Conservation (phyloP, 495 filamentous ascomycete genomes). For the Penicillium cosmopolitanum region DNA sequence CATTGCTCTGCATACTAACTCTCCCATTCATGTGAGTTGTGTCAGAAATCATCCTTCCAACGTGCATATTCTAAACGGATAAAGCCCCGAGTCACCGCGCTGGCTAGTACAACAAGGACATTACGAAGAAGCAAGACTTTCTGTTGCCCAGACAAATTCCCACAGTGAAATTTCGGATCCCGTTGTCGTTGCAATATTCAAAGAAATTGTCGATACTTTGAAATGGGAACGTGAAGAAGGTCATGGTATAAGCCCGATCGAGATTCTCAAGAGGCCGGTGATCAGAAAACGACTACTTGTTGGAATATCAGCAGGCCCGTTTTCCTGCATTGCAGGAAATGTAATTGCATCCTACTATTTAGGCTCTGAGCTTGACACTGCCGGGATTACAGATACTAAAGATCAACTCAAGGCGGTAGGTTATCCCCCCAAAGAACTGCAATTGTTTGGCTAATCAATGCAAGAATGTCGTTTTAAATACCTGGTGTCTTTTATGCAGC, state of each 20-base stretch:
- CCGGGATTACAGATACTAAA: constrained; percentile 45
- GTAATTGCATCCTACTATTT: constrained; percentile 57
- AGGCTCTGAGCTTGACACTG: constrained; percentile 45
- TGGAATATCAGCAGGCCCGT: constrained; percentile 43
- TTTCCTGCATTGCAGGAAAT: constrained; percentile 54
- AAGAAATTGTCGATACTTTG: constrained; percentile 36
- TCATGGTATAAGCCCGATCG: constrained; percentile 38
- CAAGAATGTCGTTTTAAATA: constrained; percentile 47
- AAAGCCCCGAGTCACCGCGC: constrained; percentile 55
- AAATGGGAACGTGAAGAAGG: constrained; percentile 49
- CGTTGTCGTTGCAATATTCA: constrained; percentile 38
- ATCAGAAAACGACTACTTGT: constrained; percentile 50
- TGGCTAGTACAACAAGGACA: constrained; percentile 49
- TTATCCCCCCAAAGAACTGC: not conserved
- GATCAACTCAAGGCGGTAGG: constrained; percentile 51
- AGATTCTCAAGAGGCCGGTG: constrained; percentile 44
- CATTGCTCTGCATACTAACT: constrained; percentile 53
- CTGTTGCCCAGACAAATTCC: constrained; percentile 52
- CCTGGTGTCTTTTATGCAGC: constrained; percentile 43
- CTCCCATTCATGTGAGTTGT: constrained; percentile 51
- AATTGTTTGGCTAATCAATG: constrained; percentile 4
- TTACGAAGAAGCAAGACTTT: constrained; percentile 33
- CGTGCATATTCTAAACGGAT: not conserved
- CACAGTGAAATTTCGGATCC: constrained; percentile 45
- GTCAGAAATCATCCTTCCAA: not conserved